phyloP scores from a whole-genome alignment of 257 asterid species.

The Pogostemon cablin region DNA sequence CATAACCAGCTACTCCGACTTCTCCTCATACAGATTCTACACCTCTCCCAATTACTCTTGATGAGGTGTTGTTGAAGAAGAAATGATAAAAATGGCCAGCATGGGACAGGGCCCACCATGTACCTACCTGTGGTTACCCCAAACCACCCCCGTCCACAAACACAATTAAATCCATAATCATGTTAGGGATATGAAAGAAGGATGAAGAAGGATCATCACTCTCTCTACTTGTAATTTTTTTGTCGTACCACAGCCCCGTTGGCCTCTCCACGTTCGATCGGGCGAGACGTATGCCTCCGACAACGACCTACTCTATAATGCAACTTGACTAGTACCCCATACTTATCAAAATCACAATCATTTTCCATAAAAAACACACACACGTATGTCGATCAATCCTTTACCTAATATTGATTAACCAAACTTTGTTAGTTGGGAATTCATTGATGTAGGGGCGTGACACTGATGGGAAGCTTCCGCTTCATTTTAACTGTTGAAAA shows the following conservation, averaged over 20 bases:
- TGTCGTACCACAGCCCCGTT: slow-evolving; percentile 32
- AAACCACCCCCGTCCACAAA: slow-evolving; percentile 24
- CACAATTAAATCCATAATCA: slow-evolving; percentile 29
- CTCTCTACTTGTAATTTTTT: slow-evolving; percentile 33
- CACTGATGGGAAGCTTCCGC: slow-evolving; percentile 84
- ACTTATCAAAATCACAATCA: slow-evolving; percentile 23
- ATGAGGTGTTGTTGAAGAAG: slow-evolving; percentile 36
- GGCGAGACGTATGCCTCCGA: slow-evolving; percentile 32
- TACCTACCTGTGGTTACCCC: slow-evolving; percentile 16
- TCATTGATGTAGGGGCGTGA: slow-evolving; percentile 57
- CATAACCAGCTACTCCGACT: no score
- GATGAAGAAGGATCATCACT: neutral
- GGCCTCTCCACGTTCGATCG: slow-evolving; percentile 30
- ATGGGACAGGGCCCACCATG: slow-evolving; percentile 46
- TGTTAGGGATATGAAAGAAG: neutral
- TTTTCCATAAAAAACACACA: neutral
- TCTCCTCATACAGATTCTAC: no score
- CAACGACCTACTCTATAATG: slow-evolving; percentile 43
- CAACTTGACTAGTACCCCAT: slow-evolving; percentile 7
- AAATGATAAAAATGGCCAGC: slow-evolving; percentile 42
- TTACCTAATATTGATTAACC: slow-evolving; percentile 27
- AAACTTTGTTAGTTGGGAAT: slow-evolving; percentile 31
- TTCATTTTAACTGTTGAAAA: slow-evolving; percentile 93
- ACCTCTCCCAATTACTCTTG: no score
- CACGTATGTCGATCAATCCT: neutral